Evolutionary conservation across 1,284 basidiomycete genomes (phyloP).

Genomic region (Ustanciosporium gigantosporum): DNA sequence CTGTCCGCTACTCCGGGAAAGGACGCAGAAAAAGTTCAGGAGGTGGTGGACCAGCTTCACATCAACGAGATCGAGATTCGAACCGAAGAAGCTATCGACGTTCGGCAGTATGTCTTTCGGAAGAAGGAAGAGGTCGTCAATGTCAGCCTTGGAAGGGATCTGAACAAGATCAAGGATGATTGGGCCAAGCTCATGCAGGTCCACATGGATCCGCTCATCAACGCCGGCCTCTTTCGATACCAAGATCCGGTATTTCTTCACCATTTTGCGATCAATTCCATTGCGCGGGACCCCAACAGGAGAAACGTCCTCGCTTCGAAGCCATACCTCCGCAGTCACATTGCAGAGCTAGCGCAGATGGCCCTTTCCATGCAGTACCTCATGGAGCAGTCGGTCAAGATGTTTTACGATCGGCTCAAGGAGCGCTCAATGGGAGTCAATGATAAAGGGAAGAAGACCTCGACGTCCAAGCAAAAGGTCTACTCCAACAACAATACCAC

Average conservation of each 20-base stretch:
- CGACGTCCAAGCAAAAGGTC: conserved; percentile 29
- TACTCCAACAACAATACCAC: conserved; percentile 66
- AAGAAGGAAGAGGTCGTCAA: conserved; percentile 65
- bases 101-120: conserved; percentile 82
- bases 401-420: conserved; percentile 61
- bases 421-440: conserved; percentile 59
- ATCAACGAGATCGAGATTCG: conserved; percentile 94
- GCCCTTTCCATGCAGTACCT: conserved; percentile 53
- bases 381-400: conserved; percentile 73
- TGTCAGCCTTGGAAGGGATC: conserved; percentile 45
- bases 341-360: conserved; percentile 45
- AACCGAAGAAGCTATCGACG: conserved; percentile 86
- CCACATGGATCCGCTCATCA: conserved; percentile 45
- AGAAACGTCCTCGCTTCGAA: conserved; percentile 12
- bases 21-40: conserved; percentile 82
- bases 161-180: conserved; percentile 51
- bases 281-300: conserved; percentile 12
- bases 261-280: conserved; percentile 44
- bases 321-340: conserved; percentile 24
- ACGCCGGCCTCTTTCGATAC: conserved; percentile 39
- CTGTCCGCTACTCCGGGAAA: conserved; percentile 93
- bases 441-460: conserved; percentile 57
- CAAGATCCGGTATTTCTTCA: conserved; percentile 48
- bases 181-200: conserved; percentile 60
- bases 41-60: conserved; percentile 90